Evolutionary conservation across 495 filamentous ascomycete species (phyloP).

Genomic region (Penicillium herquei): DNA sequence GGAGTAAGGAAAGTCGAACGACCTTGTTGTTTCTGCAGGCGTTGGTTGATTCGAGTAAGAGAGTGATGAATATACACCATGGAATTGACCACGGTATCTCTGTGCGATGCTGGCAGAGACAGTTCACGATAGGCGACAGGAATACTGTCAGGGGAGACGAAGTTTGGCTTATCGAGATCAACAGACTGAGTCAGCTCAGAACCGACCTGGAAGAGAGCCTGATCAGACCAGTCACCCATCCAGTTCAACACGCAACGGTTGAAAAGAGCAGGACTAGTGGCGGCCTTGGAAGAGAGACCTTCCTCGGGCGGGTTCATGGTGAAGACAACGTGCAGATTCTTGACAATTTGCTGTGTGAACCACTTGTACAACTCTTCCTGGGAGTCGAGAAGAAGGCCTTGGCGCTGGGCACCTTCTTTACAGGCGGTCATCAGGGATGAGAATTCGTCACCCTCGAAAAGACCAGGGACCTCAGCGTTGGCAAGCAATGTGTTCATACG

Average conservation of each 20-base stretch:
- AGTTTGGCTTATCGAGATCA: constrained; percentile 85
- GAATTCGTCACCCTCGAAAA: constrained; percentile 97
- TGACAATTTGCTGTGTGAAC: constrained; percentile 99
- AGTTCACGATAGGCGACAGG: constrained; percentile 89
- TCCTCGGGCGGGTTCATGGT: constrained; percentile 99
- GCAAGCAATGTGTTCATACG: constrained; percentile 98
- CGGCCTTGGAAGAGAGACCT: constrained; percentile 90
- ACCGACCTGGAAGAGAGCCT: constrained; percentile 96
- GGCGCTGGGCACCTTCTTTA: constrained; percentile 95
- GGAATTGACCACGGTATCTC: constrained; percentile 87
- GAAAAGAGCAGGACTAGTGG: constrained; percentile 95
- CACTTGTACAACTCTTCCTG: constrained; percentile 99
- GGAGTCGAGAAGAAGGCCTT: constrained; percentile 91
- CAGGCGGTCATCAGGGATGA: constrained; percentile 96
- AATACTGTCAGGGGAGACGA: constrained; percentile 83
- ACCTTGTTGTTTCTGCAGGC: constrained; percentile 86
- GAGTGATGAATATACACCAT: constrained; percentile 99
- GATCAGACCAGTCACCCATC: constrained; percentile 99
- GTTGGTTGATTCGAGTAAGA: constrained; percentile 82
- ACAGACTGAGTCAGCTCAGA: constrained; percentile 93
- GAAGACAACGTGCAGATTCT: constrained; percentile 98
- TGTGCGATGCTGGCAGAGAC: constrained; percentile 77
- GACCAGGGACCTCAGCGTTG: constrained; percentile 95
- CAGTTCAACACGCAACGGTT: constrained; percentile 99
- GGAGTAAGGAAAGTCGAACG: constrained; percentile 91